These are phyloP conservation scores for Moricandia arvensis DNA, from an alignment of 345 rosid species.

Conservation along the genomic window DNA sequence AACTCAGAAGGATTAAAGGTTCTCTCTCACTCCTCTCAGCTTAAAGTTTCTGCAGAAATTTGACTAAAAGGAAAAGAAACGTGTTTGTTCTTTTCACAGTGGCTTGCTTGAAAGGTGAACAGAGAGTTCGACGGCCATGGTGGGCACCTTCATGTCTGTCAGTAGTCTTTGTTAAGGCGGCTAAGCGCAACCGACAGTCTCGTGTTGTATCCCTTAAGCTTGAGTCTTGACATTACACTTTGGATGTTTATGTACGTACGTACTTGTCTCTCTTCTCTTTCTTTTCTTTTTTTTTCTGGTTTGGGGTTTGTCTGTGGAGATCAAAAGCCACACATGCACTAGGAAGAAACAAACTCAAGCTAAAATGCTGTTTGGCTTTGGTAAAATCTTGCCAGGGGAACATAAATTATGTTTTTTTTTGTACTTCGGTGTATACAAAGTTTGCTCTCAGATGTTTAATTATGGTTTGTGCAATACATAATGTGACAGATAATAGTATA, in stretches of 20 bases:
- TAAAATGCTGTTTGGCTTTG: constrained; percentile 26
- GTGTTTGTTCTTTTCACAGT: constrained; percentile 41
- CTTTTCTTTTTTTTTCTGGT: too few species aligned
- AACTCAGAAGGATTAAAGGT: constrained; percentile 96
- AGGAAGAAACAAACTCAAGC: constrained; percentile 36
- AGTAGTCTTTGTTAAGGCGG: constrained; percentile 71
- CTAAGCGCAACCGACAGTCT: constrained; percentile 91
- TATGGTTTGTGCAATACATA: background rate
- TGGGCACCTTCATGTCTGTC: constrained; percentile 98
- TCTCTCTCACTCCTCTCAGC: background rate
- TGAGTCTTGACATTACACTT: constrained; percentile 69
- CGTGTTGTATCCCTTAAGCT: constrained; percentile 95
- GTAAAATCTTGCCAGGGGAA: constrained; percentile 22
- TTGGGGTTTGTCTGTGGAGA: constrained; percentile 30
- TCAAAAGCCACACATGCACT: constrained; percentile 17
- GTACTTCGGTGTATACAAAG: constrained; percentile 37
- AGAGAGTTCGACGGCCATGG: constrained; percentile 94
- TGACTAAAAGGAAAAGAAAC: background rate
- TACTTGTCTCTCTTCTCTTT: constrained; percentile 46
- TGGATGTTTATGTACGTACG: constrained; percentile 42
- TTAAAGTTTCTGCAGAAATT: background rate
- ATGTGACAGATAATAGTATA: constrained; percentile 16
- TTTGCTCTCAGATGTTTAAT: constrained; percentile 25
- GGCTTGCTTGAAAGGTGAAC: constrained; percentile 98
- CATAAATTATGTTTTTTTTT: constrained; percentile 18